These are phyloP conservation scores for Solanum ahanhuiri DNA, from an alignment of 257 asterid genomes.

Conservation along the genomic window DNA sequence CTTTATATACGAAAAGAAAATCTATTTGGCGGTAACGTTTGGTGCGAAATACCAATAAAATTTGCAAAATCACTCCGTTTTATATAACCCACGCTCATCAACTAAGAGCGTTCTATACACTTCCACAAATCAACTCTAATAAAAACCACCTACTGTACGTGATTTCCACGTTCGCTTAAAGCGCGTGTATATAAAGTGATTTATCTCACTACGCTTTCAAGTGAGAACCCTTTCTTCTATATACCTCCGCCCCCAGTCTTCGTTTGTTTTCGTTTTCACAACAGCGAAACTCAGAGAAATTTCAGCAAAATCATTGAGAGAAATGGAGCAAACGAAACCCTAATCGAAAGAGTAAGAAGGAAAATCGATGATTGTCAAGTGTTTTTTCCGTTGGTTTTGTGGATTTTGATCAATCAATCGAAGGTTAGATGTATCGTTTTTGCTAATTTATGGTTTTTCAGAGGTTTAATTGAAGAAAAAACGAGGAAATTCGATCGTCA, in stretches of 20 bases:
- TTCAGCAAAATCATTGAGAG: neutral
- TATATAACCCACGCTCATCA: conserved; percentile 7
- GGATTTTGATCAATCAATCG: conserved; percentile 37
- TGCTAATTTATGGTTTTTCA: conserved; percentile 1
- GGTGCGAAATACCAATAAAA: conserved; percentile 44
- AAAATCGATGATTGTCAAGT: conserved; percentile 28
- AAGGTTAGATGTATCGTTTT: conserved; percentile 44
- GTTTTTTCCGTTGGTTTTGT: conserved; percentile 12
- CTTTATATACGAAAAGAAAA: conserved; percentile 3
- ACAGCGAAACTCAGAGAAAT: neutral
- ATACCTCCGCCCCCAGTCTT: conserved; percentile 59
- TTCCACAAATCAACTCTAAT: neutral
- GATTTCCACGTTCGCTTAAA: neutral
- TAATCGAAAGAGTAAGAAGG: neutral
- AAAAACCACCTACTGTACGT: conserved; percentile 13
- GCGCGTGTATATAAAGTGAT: conserved; percentile 15
- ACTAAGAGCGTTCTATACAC: conserved; percentile 5
- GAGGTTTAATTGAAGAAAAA: conserved; percentile 2
- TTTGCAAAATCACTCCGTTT: neutral
- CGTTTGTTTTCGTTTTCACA: neutral
- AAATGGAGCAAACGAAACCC: neutral
- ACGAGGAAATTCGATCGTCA: neutral
- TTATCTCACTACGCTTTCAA: neutral
- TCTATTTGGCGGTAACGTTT: conserved; percentile 67
- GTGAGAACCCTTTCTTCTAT: conserved; percentile 30